Evolutionary conservation across 2,329 filamentous ascomycete genomes (phyloP).

Genomic region (Ceratocystis huliohia): DNA sequence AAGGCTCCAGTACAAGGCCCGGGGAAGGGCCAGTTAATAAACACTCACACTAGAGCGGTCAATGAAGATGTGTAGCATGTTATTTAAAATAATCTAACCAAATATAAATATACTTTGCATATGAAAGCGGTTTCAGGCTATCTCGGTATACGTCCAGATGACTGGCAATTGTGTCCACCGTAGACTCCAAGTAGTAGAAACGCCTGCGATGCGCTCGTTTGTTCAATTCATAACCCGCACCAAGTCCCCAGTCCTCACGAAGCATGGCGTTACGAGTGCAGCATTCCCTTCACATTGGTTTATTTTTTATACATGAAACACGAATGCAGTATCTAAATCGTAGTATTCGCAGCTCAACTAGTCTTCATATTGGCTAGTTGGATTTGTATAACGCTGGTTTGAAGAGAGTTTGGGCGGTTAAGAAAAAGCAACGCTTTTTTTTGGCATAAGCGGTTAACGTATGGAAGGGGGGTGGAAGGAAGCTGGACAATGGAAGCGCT

Average conservation of each 20-base stretch:
- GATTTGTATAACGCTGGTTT: constrained; percentile 8
- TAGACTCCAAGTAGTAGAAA: background rate
- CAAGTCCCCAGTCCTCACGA: background rate
- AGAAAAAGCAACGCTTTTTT: background rate
- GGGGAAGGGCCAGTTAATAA: constrained; percentile 8
- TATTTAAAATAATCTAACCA: background rate
- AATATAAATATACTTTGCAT: background rate
- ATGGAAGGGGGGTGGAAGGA: constrained; percentile 13
- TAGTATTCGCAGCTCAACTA: background rate
- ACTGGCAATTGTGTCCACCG: background rate
- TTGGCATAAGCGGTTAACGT: constrained; percentile 10
- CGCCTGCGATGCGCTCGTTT: background rate
- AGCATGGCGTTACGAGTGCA: background rate
- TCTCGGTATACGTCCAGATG: background rate
- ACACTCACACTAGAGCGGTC: background rate
- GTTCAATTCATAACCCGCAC: background rate
- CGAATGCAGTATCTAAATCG: constrained; percentile 5
- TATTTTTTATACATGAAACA: constrained; percentile 10
- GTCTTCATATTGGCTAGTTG: constrained; percentile 13
- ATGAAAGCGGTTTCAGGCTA: constrained; percentile 5
- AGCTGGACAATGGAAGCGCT: constrained; percentile 20
- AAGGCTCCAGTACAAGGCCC: background rate
- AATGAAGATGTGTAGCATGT: background rate
- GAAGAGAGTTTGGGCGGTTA: constrained; percentile 12
- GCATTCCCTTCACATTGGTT: background rate